phyloP scores from a whole-genome alignment of 371 early-diverging fungal genomes.

The Coemansia sp. region DNA sequence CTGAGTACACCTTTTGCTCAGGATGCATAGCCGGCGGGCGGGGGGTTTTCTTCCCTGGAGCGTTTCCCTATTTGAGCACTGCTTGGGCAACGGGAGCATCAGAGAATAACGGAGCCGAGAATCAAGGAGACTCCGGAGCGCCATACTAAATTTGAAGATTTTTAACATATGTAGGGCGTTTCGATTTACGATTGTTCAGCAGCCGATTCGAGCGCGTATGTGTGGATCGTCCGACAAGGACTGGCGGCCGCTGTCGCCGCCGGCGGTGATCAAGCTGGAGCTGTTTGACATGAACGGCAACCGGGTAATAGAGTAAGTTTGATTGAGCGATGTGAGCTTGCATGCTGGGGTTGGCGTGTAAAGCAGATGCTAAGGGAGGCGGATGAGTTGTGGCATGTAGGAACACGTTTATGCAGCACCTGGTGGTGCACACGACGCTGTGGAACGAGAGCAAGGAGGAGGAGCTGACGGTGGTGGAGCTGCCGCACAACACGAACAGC shows the following conservation, averaged over 20 bases:
- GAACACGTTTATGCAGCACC: conserved; percentile 42
- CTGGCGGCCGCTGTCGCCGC: conserved; percentile 72
- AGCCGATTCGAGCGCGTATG: conserved; percentile 67
- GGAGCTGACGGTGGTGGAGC: conserved; percentile 55
- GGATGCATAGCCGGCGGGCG: too few relatives aligned
- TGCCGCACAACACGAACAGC: conserved; percentile 52
- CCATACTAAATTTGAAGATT: not conserved
- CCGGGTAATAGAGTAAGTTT: conserved; percentile 39
- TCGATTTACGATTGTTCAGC: conserved; percentile 56
- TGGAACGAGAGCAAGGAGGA: conserved; percentile 69
- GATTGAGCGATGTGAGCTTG: not conserved
- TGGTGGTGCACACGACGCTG: conserved; percentile 71
- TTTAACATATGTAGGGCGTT: conserved; percentile 25
- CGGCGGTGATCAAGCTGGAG: conserved; percentile 61
- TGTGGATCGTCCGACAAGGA: conserved; percentile 72
- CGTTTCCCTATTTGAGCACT: too few relatives aligned
- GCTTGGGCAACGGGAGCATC: too few relatives aligned
- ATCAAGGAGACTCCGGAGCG: not conserved
- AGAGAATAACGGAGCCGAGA: too few relatives aligned
- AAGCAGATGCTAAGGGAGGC: too few relatives aligned
- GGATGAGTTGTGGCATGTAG: not conserved
- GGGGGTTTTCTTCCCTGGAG: too few relatives aligned
- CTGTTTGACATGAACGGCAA: conserved; percentile 48
- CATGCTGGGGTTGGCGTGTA: not conserved
- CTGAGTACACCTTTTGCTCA: too few relatives aligned